phyloP scores from a whole-genome alignment of 139 green algal genomes.

The Picochlorum sp. region DNA sequence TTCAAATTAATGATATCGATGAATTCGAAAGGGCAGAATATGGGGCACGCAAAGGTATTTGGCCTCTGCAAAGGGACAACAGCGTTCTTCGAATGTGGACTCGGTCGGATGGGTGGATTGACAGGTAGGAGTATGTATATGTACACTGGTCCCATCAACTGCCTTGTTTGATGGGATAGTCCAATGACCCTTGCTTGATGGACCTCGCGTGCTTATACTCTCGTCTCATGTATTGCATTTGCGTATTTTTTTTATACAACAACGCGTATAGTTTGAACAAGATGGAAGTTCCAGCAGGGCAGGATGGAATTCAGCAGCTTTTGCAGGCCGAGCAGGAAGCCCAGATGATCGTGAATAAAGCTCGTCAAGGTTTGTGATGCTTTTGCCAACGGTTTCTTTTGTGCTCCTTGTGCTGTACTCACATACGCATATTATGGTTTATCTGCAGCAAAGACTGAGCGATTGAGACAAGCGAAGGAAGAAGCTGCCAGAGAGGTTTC shows the following conservation, averaged over 20 bases:
- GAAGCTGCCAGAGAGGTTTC: constrained; percentile 76
- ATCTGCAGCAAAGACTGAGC: constrained; percentile 61
- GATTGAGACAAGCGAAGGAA: constrained; percentile 70
- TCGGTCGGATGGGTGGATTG: no score
- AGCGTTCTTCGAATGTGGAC: no score
- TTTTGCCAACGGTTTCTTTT: neutral
- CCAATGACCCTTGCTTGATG: no score
- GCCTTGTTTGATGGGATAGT: no score
- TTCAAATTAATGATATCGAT: no score
- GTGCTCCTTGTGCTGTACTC: neutral
- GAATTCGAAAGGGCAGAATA: neutral
- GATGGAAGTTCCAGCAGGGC: constrained; percentile 25
- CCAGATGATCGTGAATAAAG: constrained; percentile 72
- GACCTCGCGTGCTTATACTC: no score
- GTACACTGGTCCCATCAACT: no score
- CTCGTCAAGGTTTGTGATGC: constrained; percentile 57
- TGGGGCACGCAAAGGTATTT: neutral
- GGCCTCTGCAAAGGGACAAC: no score
- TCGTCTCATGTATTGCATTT: no score
- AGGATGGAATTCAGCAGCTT: constrained; percentile 88
- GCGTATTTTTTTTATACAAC: no score
- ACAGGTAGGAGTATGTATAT: no score
- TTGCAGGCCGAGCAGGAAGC: constrained; percentile 82
- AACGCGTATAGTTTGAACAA: no score
- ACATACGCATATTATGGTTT: neutral